A percentile compares a stretch with the other conserved stretches of the same genome.
phyloP scores from a whole-genome alignment of 1,284 basidiomycete genomes.

The Sporisorium exsertum region DNA sequence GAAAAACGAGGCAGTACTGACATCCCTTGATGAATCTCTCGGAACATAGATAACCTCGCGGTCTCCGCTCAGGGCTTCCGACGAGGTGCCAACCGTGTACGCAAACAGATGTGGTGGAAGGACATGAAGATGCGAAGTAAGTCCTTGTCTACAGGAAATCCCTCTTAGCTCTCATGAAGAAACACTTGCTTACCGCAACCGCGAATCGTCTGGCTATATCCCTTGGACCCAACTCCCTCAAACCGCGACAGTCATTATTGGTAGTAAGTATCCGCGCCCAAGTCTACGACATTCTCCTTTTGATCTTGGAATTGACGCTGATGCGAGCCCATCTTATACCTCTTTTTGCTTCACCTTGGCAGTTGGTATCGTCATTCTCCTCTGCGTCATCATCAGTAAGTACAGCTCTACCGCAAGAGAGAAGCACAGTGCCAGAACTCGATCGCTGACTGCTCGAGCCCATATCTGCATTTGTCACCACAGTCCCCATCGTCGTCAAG shows the following conservation, averaged over 20 bases:
- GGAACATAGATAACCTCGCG: conserved; percentile 85
- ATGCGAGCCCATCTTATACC: background rate
- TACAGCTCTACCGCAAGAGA: background rate
- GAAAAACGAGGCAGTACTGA: conserved; percentile 4
- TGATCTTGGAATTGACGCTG: background rate
- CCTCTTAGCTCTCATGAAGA: background rate
- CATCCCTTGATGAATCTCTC: background rate
- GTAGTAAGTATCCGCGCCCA: conserved; percentile 14
- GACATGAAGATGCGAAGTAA: conserved; percentile 56
- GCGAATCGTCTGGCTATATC: background rate
- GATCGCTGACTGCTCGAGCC: background rate
- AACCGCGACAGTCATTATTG: conserved; percentile 40
- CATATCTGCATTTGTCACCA: background rate
- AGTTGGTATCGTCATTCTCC: conserved; percentile 66
- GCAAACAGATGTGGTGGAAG: conserved; percentile 83
- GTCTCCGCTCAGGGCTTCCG: conserved; percentile 99
- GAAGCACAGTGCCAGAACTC: background rate
- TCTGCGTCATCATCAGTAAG: conserved; percentile 68
- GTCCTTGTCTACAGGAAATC: conserved; percentile 2
- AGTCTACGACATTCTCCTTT: too few species aligned
- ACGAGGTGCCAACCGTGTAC: conserved; percentile 93
- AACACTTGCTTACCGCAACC: conserved; percentile 1
- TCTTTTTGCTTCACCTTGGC: background rate
- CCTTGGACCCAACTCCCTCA: background rate
- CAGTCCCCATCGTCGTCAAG: conserved; percentile 63